Conservation (phyloP, 495 filamentous ascomycete species). For the Rhypophila decipiens region DNA sequence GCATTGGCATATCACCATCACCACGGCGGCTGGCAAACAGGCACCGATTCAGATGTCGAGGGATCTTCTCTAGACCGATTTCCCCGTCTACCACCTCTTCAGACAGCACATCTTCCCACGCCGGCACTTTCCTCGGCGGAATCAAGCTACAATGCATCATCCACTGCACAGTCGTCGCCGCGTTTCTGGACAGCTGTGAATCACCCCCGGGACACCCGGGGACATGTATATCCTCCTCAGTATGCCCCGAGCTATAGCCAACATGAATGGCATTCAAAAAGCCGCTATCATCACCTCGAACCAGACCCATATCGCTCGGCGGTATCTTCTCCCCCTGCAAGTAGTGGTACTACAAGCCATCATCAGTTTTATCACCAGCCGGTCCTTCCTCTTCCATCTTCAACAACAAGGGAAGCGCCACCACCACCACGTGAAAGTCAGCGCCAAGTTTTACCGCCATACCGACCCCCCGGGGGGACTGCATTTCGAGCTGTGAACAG, state of each 20-base stretch:
- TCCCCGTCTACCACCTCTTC: not conserved
- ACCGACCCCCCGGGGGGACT: not conserved
- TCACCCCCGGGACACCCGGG: not conserved
- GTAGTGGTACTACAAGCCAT: not conserved
- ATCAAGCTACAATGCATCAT: not conserved
- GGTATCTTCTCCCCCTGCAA: not conserved
- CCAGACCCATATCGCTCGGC: not conserved
- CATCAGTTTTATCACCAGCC: not conserved
- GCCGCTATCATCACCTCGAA: too few species aligned
- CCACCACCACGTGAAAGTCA: not conserved
- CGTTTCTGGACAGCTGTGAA: not conserved
- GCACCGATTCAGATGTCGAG: conserved; percentile 32
- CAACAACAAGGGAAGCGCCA: not conserved
- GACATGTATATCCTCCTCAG: too few species aligned
- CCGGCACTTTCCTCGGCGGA: too few species aligned
- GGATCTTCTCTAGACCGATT: not conserved
- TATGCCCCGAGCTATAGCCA: not conserved
- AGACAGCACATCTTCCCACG: too few species aligned
- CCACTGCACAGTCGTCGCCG: not conserved
- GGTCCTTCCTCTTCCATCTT: too few species aligned
- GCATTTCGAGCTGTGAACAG: too few species aligned
- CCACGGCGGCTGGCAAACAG: conserved; percentile 2
- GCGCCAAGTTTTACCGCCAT: not conserved
- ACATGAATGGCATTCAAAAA: not conserved
- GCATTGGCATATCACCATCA: not conserved